A percentile compares a stretch with the other conserved stretches of the same genome.
Conservation (phyloP, 139 green algal genomes). For the Mychonastes homosphaera region DNA sequence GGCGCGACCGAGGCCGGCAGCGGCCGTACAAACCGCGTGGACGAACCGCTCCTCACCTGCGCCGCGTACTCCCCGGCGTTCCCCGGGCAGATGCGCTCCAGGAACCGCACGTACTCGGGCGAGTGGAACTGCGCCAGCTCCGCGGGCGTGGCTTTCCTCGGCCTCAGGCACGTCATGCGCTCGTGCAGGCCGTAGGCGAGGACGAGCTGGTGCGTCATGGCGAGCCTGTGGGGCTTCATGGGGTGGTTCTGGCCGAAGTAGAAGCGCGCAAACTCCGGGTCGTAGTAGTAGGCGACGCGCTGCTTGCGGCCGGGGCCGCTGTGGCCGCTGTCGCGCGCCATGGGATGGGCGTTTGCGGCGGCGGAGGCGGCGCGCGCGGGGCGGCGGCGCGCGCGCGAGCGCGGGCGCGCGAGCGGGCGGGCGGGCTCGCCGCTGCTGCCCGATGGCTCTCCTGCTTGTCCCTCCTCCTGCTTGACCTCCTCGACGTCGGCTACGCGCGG, state of each 20-base stretch:
- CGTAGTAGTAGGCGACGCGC: constrained; percentile 77
- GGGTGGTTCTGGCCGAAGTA: constrained; percentile 96
- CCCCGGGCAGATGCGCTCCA: constrained; percentile 40
- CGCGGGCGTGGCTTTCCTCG: constrained; percentile 56
- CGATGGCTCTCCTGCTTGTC: too few species aligned
- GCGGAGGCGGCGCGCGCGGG: too few species aligned
- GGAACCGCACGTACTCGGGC: constrained; percentile 74
- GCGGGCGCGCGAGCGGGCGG: too few species aligned
- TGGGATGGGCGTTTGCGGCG: too few species aligned
- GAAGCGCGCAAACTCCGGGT: constrained; percentile 64
- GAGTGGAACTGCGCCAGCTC: constrained; percentile 86
- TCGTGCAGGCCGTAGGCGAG: constrained; percentile 89
- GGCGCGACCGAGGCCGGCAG: too few species aligned
- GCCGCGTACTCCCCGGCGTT: constrained; percentile 16
- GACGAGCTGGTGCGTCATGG: constrained; percentile 91
- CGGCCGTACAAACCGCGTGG: too few species aligned
- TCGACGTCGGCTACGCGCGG: too few species aligned
- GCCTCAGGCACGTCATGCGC: constrained; percentile 60
- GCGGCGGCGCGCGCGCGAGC: too few species aligned
- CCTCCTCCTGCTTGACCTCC: too few species aligned
- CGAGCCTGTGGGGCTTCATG: constrained; percentile 94
- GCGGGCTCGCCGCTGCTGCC: too few species aligned
- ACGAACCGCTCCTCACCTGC: too few species aligned
- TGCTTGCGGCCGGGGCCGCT: constrained; percentile 42
- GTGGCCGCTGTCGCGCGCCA: too few species aligned